Evolutionary conservation across 129 eudicot species (phyloP), one percentile per base, ranked within the genome.

Genomic region (Ambrosia artemisiifolia): DNA sequence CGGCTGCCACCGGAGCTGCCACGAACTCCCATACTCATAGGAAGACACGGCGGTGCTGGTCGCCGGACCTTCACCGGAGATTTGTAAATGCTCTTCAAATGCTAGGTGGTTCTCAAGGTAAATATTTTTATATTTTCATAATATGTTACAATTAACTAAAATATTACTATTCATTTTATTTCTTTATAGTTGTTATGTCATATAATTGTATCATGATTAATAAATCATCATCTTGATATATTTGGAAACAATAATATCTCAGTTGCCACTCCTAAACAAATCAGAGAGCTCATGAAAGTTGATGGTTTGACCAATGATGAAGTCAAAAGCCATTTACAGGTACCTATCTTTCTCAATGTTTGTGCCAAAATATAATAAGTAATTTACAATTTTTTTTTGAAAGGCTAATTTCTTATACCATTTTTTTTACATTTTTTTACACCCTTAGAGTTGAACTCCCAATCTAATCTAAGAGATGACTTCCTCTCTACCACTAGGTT

Each of bases 41-140:
- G 75, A 95, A 95, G 83, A 91, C 96, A 12, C 76, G 99, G 77
- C 61, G 99, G 54, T 91, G 99, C 63, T 95, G 99, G 99, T 95
- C 99, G 11, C 99, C 99, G 47, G 99, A 95, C 55, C 85, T 95
- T 80, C 99, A 95, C 83, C 75, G 97, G 68, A 84, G 99, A 13
- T 95, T 95, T 80, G 99, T 95, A 6, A 84, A 88, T 83, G 99
- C 99, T 82, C 97, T 95, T 77, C 96, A 90, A 55, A 88, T 90
- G 96, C 69, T 95, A 75, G 99, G 99, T 79, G 99, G 99, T 74
- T 90, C 99, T 78, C 99, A 95, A 91, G 99, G 99, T 91, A 83
- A 59, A 14, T 53, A 38, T n/a, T n/a, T n/a, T n/a, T n/a, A 36
- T 7, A 18, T 19, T 40, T 40, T 40, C 1, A 55, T 55, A n/a